These are phyloP conservation scores for Cordyceps javanica DNA, from an alignment of 2,329 filamentous ascomycete species.

Conservation along the genomic window DNA sequence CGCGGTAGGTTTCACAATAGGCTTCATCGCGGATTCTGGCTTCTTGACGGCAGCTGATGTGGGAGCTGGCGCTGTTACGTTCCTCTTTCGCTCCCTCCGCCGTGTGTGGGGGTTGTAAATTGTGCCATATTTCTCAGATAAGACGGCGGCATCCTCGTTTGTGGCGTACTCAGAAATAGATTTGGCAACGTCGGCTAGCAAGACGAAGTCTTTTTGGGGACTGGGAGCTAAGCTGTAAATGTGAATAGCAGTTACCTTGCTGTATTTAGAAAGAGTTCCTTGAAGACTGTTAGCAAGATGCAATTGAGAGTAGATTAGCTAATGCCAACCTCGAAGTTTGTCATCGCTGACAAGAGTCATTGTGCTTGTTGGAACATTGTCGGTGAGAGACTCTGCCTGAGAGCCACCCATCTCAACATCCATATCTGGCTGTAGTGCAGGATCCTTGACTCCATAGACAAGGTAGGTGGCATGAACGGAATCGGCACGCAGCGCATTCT, in stretches of 20 bases:
- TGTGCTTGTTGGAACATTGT: conserved; percentile 48
- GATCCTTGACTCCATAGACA: conserved; percentile 61
- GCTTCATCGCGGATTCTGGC: conserved; percentile 23
- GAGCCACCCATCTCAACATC: conserved; percentile 68
- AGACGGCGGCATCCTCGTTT: conserved; percentile 53
- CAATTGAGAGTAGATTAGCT: neutral
- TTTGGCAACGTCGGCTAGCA: conserved; percentile 63
- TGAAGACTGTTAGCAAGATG: conserved; percentile 7
- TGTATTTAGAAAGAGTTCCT: conserved; percentile 54
- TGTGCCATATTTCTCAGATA: conserved; percentile 60
- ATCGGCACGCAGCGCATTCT: conserved; percentile 67
- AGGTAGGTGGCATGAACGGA: conserved; percentile 91
- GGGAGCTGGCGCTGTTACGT: conserved; percentile 19
- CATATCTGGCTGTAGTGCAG: conserved; percentile 41
- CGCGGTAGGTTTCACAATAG: conserved; percentile 18
- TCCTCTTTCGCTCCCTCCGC: conserved; percentile 38
- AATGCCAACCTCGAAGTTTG: conserved; percentile 55
- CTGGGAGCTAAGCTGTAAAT: conserved; percentile 78
- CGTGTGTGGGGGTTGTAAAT: conserved; percentile 68
- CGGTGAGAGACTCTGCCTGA: conserved; percentile 42
- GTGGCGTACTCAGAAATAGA: conserved; percentile 52
- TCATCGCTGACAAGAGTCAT: conserved; percentile 68
- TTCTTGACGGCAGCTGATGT: conserved; percentile 20
- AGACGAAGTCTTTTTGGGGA: conserved; percentile 61
- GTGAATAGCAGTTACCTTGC: conserved; percentile 71